These are phyloP conservation scores for Hypoxylon sp. DNA, from an alignment of 2,329 filamentous ascomycete genomes.

Conservation along the genomic window DNA sequence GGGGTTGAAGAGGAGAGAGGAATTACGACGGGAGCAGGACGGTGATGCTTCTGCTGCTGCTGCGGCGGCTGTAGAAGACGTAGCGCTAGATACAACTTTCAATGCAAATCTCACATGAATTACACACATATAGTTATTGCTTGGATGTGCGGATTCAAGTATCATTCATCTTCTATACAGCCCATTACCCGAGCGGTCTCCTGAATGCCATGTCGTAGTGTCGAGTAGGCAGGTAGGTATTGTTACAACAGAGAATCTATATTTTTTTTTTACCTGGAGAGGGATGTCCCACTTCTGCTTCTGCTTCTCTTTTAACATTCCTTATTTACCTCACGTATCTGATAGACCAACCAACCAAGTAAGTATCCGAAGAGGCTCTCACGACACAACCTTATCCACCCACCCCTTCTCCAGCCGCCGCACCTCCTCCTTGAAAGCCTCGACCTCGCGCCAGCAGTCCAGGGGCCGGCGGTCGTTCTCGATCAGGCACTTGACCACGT, in stretches of 20 bases:
- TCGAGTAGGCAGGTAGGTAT: no score
- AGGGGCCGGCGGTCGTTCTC: slow-evolving; percentile 86
- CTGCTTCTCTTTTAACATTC: no score
- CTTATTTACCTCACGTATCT: no score
- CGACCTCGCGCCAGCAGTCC: slow-evolving; percentile 94
- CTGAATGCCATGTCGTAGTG: slow-evolving; percentile 43
- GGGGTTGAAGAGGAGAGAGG: slow-evolving; percentile 62
- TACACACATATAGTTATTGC: neutral
- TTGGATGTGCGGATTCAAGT: neutral
- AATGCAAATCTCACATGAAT: slow-evolving; percentile 42
- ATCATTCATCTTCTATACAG: slow-evolving; percentile 40
- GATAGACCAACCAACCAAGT: neutral
- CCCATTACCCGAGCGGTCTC: slow-evolving; percentile 32
- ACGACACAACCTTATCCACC: slow-evolving; percentile 79
- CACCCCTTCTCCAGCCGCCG: slow-evolving; percentile 84
- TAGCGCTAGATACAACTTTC: slow-evolving; percentile 32
- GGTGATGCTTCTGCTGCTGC: neutral
- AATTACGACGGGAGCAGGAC: slow-evolving; percentile 44
- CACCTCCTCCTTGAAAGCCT: slow-evolving; percentile 89
- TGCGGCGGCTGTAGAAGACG: slow-evolving; percentile 19
- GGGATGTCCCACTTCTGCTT: neutral
- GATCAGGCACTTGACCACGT: slow-evolving; percentile 81
- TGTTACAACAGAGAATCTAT: slow-evolving; percentile 41
- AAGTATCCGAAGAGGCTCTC: no score
- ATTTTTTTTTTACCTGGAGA: no score